phyloP scores from a whole-genome alignment of 371 early-diverging fungal genomes.

The Mortierella sp. region DNA sequence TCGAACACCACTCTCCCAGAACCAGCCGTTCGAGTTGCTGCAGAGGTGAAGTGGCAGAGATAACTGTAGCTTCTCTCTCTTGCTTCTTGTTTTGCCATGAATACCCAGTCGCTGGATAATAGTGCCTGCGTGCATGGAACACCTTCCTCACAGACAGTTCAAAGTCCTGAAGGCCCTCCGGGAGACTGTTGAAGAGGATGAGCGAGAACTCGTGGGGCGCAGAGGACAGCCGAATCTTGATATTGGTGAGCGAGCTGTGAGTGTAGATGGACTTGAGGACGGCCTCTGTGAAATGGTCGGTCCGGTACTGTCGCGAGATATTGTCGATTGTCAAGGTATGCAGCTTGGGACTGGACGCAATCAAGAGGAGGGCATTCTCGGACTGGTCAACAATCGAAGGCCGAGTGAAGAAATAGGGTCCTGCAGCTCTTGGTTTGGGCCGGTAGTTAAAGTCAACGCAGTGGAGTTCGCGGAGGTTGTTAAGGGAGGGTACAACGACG shows the following conservation, averaged over 20 bases:
- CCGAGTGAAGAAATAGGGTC: background rate
- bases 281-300: background rate
- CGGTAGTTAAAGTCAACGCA: background rate
- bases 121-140: background rate
- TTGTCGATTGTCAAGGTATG: background rate
- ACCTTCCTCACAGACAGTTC: background rate
- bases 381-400: background rate
- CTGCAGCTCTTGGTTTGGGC: background rate
- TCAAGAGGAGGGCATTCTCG: background rate
- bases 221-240: background rate
- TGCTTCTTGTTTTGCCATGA: background rate
- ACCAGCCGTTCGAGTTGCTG: background rate
- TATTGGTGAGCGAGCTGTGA: background rate
- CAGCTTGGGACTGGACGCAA: background rate
- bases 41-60: background rate
- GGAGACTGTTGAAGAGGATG: background rate
- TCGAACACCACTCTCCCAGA: background rate
- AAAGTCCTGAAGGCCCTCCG: background rate
- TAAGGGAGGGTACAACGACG: background rate
- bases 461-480: background rate
- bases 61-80: no score
- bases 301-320: background rate
- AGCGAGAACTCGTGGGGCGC: background rate
- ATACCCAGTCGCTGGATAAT: background rate
- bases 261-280: background rate